phyloP scores from a whole-genome alignment of 345 rosid species.

The Physaria fendleri region DNA sequence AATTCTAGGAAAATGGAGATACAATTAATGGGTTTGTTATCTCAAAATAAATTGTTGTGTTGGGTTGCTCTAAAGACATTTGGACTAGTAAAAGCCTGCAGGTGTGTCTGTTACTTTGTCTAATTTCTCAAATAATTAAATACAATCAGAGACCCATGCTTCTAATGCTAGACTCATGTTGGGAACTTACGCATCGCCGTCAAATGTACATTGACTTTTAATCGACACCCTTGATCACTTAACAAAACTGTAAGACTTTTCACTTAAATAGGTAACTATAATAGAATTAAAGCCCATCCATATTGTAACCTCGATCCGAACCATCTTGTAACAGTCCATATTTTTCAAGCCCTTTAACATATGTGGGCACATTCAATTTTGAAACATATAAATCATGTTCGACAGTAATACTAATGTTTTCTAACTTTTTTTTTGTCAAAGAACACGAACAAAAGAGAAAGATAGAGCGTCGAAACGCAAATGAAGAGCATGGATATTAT shows the following conservation, averaged over 20 bases:
- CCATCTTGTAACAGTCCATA: background rate
- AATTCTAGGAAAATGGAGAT: slow-evolving; percentile 27
- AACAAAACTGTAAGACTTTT: background rate
- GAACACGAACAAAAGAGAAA: no score
- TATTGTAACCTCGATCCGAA: background rate
- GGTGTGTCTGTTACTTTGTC: slow-evolving; percentile 29
- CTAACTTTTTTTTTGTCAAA: no score
- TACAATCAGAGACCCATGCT: background rate
- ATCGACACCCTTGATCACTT: background rate
- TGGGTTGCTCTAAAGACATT: slow-evolving; percentile 27
- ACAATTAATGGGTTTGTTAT: slow-evolving; percentile 14
- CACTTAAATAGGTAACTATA: background rate
- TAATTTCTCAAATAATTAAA: slow-evolving; percentile 10
- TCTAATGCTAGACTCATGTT: background rate
- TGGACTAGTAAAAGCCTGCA: slow-evolving; percentile 24
- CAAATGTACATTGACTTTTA: background rate
- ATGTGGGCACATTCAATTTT: background rate
- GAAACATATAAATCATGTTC: background rate
- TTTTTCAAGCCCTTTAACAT: background rate
- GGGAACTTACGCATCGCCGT: slow-evolving; percentile 1
- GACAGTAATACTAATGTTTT: background rate
- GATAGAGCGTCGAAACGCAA: no score
- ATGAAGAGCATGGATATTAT: no score
- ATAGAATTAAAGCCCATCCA: no score
- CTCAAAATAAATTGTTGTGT: slow-evolving; percentile 3